Evolutionary conservation across 1,139 yeast genomes (phyloP).

Genomic region (Taphrina wiesneri): DNA sequence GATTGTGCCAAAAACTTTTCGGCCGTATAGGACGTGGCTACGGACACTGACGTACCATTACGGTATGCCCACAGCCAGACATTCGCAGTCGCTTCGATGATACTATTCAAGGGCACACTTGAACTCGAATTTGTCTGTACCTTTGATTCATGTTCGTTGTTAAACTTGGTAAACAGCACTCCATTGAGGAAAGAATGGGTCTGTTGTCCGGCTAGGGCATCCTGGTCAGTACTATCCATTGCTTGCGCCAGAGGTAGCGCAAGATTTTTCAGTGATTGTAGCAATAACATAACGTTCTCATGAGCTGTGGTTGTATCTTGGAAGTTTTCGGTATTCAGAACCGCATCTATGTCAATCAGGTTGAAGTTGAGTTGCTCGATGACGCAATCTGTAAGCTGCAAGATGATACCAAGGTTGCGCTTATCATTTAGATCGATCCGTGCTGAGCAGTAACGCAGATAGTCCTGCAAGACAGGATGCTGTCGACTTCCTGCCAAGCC

Average conservation of each 20-base stretch:
- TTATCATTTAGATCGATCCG: constrained; percentile 3
- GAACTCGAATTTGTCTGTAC: not conserved
- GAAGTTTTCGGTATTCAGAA: not conserved
- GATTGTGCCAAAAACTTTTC: not conserved
- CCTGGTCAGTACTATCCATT: not conserved
- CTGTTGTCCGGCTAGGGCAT: not conserved
- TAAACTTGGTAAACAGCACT: not conserved
- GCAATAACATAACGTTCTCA: not conserved
- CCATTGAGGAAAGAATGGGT: not conserved
- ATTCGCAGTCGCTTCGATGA: not conserved
- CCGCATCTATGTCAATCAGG: constrained; percentile 12
- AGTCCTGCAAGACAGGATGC: constrained; percentile 14
- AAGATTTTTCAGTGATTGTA: not conserved
- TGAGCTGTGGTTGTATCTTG: constrained; percentile 6
- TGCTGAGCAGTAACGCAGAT: not conserved
- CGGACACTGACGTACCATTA: not conserved
- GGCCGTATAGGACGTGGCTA: not conserved
- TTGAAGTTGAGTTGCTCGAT: constrained; percentile 7
- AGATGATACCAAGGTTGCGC: not conserved
- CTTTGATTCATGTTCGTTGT: not conserved
- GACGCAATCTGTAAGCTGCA: not conserved
- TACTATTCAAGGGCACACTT: not conserved
- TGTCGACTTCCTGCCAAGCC: constrained; percentile 3
- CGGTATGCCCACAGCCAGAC: constrained; percentile 9
- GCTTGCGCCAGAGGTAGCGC: not conserved